Evolutionary conservation across 2,329 filamentous ascomycete species (phyloP).

Genomic region (Colletotrichum tofieldiae): DNA sequence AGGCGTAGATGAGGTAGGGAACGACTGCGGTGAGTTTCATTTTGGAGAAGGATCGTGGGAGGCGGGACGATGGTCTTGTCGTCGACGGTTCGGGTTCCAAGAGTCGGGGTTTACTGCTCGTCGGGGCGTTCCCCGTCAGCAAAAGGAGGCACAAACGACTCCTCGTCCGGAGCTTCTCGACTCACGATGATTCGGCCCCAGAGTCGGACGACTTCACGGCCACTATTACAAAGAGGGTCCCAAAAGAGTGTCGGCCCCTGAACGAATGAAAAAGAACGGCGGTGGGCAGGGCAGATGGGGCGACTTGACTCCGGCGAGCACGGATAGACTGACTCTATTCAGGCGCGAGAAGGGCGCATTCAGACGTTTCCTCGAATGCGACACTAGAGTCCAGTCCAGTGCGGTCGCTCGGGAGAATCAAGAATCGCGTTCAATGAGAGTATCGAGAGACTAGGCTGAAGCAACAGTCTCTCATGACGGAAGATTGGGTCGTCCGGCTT

Average conservation of each 20-base stretch:
- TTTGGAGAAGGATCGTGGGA: neutral
- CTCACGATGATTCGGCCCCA: neutral
- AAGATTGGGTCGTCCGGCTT: conserved; percentile 10
- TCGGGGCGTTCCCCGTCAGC: neutral
- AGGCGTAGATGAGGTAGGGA: conserved; percentile 59
- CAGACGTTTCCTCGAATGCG: neutral
- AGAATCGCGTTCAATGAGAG: conserved; percentile 1
- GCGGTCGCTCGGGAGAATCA: neutral
- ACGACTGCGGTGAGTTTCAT: conserved; percentile 30
- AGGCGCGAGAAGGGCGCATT: neutral
- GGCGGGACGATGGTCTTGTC: neutral
- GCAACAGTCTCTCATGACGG: conserved; percentile 10
- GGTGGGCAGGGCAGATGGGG: neutral
- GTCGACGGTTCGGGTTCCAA: neutral
- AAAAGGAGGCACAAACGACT: neutral
- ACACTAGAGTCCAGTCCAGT: conserved; percentile 7
- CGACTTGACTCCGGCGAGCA: neutral
- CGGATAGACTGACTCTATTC: neutral
- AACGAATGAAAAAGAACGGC: neutral
- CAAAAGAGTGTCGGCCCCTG: neutral
- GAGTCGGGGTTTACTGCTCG: neutral
- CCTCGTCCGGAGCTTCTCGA: neutral
- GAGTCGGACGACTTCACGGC: neutral
- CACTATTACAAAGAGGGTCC: neutral
- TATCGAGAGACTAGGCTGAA: conserved; percentile 4